Evolutionary conservation across 2,329 filamentous ascomycete genomes (phyloP), one percentile per base, ranked within the genome.

Genomic region (Fusarium mexicanum): DNA sequence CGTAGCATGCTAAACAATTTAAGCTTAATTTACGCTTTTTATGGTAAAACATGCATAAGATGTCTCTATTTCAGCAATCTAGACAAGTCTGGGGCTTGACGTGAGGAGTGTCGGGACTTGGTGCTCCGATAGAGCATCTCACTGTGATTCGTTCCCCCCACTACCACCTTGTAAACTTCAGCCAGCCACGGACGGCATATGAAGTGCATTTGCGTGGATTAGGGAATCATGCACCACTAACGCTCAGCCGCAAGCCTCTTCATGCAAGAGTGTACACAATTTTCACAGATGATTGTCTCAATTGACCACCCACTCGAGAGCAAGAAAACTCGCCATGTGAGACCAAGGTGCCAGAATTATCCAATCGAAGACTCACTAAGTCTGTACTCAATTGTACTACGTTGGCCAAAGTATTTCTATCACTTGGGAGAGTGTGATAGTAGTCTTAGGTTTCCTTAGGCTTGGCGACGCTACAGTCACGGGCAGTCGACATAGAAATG

Each of bases 361-460:
- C 7, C 16, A 12, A 17, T 4, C 20, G 0, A 16, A 29, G 2
- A 29, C 3, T 5, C 3, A 5, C 14, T 17, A 7, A 17, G 10
- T 24, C 14, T 24, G 1, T 24, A 17, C n/a, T 24, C 5, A 24
- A 44, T 17, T 12, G 1, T 8, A 17, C 22, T 44, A 5, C 6
- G 8, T 24, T 44, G 6, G 3, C 41, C 9, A 0, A 17, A 17
- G 9, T 24, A 43, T 20, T 48, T 22, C 8, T 31, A 11, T 31
- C 26, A 48, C 26, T 1, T 11, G 2, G 26, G 4, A 22, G 3
- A 31, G 6, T 6, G 13, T 26, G 6, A 22, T 4, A 31, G 10
- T 6, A 10, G 46, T 6, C 20, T 9, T 9, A 8, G 14, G 8
- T 8, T 12, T 11, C 14, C 6, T 31, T 31, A 2, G n/a, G n/a